Evolutionary conservation across 306 rosid genomes (phyloP).

Genomic region (Pterocarpus santalinus): DNA sequence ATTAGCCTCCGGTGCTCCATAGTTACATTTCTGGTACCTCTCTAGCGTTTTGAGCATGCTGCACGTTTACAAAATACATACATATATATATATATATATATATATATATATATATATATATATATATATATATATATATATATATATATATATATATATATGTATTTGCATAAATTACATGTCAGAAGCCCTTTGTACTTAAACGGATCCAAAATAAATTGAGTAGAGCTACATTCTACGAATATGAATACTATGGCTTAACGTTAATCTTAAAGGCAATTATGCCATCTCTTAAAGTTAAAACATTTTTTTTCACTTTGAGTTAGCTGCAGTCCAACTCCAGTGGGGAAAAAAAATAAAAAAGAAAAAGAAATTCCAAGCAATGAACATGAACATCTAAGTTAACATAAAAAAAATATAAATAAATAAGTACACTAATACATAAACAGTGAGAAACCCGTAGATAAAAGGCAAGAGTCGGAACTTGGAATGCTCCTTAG

Average conservation of each 20-base stretch:
- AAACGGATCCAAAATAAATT: background rate
- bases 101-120: background rate
- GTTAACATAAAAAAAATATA: background rate
- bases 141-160: too few relatives aligned
- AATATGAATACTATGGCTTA: background rate
- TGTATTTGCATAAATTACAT: background rate
- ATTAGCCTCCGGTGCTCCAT: slow-evolving; percentile 91
- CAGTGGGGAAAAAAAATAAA: background rate
- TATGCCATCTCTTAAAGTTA: background rate
- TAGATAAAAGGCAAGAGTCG: background rate
- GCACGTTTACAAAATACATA: slow-evolving; percentile 29
- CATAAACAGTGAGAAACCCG: background rate
- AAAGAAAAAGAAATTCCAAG: background rate
- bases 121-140: background rate
- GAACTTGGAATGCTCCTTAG: background rate
- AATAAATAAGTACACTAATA: background rate
- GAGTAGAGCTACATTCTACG: background rate
- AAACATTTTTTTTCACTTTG: background rate
- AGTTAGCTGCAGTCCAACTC: background rate
- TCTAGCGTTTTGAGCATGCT: slow-evolving; percentile 99
- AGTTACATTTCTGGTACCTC: slow-evolving; percentile 97
- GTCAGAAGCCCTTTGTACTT: background rate
- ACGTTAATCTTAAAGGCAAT: background rate
- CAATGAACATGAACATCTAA: background rate
- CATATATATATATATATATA: too few relatives aligned